These are phyloP conservation scores for Phytophthora nicotianae DNA, from an alignment of 352 stramenopile species.

Conservation along the genomic window DNA sequence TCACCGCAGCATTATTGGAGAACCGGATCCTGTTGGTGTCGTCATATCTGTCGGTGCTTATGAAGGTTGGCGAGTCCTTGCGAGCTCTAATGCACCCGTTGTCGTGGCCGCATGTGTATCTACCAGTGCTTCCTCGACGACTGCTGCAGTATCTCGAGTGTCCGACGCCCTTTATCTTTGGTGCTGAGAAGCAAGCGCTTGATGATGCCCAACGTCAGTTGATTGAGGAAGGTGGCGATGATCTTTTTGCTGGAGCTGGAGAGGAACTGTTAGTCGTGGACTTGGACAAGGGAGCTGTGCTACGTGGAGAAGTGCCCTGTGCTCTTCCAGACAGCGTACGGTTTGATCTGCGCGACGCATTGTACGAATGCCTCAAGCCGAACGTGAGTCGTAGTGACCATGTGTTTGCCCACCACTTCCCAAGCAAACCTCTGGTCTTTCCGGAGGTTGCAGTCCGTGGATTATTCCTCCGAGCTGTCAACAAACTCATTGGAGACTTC, in stretches of 20 bases:
- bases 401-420: constrained; percentile 73
- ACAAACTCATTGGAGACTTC: constrained; percentile 81
- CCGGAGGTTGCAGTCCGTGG: constrained; percentile 72
- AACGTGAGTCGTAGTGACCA: constrained; percentile 78
- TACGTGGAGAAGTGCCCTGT: constrained; percentile 59
- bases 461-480: constrained; percentile 69
- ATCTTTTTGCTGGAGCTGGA: constrained; percentile 51
- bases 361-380: constrained; percentile 73
- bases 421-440: constrained; percentile 70
- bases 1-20: constrained; percentile 80
- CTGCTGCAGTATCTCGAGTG: constrained; percentile 89
- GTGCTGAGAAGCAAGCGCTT: constrained; percentile 65
- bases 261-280: constrained; percentile 82
- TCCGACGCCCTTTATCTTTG: constrained; percentile 87
- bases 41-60: constrained; percentile 79
- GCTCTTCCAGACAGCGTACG: constrained; percentile 51
- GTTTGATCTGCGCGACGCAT: constrained; percentile 50
- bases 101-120: constrained; percentile 88
- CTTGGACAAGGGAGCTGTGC: constrained; percentile 64
- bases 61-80: constrained; percentile 80
- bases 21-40: constrained; percentile 85
- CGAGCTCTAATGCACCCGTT: constrained; percentile 87
- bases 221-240: constrained; percentile 42
- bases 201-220: constrained; percentile 60
- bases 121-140: constrained; percentile 73